Percentiles rank a stretch among this genome's conserved stretches.
These are phyloP conservation scores for Lachancea dasiensis DNA, from an alignment of 805 yeast genomes.

Conservation along the genomic window DNA sequence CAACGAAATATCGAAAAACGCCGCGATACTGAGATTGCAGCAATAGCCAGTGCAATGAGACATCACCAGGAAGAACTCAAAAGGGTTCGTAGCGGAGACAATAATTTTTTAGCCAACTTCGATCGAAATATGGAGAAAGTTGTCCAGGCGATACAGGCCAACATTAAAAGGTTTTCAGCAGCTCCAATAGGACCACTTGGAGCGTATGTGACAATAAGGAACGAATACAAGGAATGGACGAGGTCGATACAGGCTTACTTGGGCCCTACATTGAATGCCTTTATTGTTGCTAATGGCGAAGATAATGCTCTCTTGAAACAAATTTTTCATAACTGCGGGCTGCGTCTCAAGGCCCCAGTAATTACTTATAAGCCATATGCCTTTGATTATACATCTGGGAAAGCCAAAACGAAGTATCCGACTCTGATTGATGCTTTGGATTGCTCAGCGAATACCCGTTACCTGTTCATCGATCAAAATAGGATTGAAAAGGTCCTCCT, in stretches of 20 bases:
- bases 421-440: conserved; percentile 58
- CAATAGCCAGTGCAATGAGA: no score
- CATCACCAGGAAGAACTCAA: conserved; percentile 23
- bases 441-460: conserved; percentile 48
- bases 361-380: conserved; percentile 22
- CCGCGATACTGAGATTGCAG: no score
- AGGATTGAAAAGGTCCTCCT: conserved; percentile 55
- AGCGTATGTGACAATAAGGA: conserved; percentile 47
- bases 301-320: conserved; percentile 47
- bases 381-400: conserved; percentile 46
- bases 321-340: conserved; percentile 30
- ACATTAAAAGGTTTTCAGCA: conserved; percentile 36
- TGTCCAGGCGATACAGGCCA: conserved; percentile 36
- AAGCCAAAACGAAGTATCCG: conserved; percentile 37
- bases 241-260: conserved; percentile 54
- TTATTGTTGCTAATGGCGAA: conserved; percentile 56
- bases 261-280: conserved; percentile 47
- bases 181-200: conserved; percentile 84
- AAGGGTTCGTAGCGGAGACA: conserved; percentile 19
- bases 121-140: conserved; percentile 41
- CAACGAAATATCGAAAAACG: no score
- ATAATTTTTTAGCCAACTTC: conserved; percentile 41
- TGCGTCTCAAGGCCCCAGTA: conserved; percentile 45
- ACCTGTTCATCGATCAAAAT: conserved; percentile 57
- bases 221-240: conserved; percentile 49